Percentiles rank a stretch among this genome's conserved stretches.
Conservation (phyloP, 192 early-diverging fungal species). For the Neocallimastix lanati region DNA sequence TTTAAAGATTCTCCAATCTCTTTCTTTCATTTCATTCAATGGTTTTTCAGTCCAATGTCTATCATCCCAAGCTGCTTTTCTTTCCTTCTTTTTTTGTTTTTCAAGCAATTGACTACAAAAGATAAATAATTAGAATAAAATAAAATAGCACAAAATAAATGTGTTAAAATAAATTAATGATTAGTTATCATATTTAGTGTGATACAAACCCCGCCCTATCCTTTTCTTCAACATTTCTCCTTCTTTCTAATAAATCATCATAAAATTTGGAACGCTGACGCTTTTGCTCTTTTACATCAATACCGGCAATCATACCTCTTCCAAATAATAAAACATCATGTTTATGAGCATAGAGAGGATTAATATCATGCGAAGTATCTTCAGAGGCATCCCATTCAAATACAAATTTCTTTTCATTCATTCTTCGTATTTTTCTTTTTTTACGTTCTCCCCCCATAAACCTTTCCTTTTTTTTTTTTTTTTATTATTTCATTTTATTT, state of each 20-base stretch:
- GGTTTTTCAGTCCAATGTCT: conserved; percentile 91
- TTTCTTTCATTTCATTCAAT: conserved; percentile 75
- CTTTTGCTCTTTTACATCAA: conserved; percentile 60
- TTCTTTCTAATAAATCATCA: conserved; percentile 37
- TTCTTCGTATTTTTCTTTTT: conserved; percentile 53
- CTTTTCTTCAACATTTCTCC: conserved; percentile 30
- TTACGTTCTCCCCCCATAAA: conserved; percentile 67
- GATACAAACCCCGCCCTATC: conserved; percentile 24
- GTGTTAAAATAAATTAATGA: no score
- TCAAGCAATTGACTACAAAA: conserved; percentile 40
- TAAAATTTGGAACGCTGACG: conserved; percentile 48
- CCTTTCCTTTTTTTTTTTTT: conserved; percentile 48
- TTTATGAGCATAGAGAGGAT: conserved; percentile 68
- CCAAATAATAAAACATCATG: conserved; percentile 59
- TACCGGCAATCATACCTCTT: conserved; percentile 68
- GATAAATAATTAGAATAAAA: no score
- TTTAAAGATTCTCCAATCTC: conserved; percentile 99
- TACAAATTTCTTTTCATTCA: conserved; percentile 87
- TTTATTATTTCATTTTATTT: no score
- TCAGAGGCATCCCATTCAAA: conserved; percentile 95
- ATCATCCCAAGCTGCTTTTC: conserved; percentile 62
- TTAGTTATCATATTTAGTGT: no score
- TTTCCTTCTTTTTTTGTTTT: conserved; percentile 40
- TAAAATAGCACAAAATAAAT: no score
- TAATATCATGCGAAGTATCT: conserved; percentile 85